Evolutionary conservation across 257 asterid genomes (phyloP).

Genomic region (Penstemon eatonii): DNA sequence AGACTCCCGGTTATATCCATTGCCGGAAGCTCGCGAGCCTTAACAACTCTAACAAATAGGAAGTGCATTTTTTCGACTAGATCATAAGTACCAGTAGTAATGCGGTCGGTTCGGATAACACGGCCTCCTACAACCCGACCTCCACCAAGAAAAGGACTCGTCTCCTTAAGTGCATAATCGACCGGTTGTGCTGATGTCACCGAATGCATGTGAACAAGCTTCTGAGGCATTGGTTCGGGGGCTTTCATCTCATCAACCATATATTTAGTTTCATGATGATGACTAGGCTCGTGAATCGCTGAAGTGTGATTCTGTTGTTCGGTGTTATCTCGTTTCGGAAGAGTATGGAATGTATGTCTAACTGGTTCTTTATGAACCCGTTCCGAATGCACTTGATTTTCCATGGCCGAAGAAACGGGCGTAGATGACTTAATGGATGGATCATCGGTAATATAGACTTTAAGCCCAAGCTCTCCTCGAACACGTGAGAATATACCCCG

Average conservation of each 20-base stretch:
- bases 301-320: constrained; percentile 44
- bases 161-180: constrained; percentile 65
- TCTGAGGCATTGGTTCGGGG: constrained; percentile 64
- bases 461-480: constrained; percentile 83
- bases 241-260: constrained; percentile 68
- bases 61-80: constrained; percentile 86
- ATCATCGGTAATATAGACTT: constrained; percentile 75
- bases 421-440: constrained; percentile 63
- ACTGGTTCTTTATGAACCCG: constrained; percentile 39
- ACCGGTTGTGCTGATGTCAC: constrained; percentile 62
- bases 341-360: constrained; percentile 73
- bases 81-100: constrained; percentile 65
- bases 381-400: constrained; percentile 28
- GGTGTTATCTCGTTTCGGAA: constrained; percentile 51
- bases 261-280: constrained; percentile 50
- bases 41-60: constrained; percentile 77
- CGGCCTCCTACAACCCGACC: constrained; percentile 57
- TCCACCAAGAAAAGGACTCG: constrained; percentile 41
- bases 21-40: constrained; percentile 60
- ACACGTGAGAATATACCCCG: constrained; percentile 87
- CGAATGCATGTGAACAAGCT: constrained; percentile 69
- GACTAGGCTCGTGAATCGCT: constrained; percentile 23
- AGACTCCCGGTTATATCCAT: constrained; percentile 63
- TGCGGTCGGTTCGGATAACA: constrained; percentile 59
- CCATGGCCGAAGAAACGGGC: constrained; percentile 37